These are phyloP conservation scores for Neopestalotiopsis sp. DNA, from an alignment of 2,329 filamentous ascomycete species.

Conservation along the genomic window DNA sequence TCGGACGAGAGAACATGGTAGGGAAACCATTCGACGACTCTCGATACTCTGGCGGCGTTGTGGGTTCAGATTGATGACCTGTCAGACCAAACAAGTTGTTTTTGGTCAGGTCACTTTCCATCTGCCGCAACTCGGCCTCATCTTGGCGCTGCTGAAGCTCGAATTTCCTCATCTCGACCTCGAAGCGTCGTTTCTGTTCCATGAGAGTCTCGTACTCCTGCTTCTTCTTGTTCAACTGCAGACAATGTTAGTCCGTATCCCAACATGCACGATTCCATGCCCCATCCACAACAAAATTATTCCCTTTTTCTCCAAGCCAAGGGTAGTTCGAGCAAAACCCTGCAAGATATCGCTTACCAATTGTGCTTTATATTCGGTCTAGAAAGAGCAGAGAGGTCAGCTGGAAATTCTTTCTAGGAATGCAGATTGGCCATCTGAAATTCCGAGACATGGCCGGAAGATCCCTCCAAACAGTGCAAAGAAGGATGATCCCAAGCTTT, in stretches of 20 bases:
- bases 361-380: conserved; percentile 59
- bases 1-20: conserved; percentile 80
- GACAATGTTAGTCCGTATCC: conserved; percentile 39
- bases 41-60: conserved; percentile 91
- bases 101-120: conserved; percentile 77
- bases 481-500: not conserved
- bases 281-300: conserved; percentile 6
- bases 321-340: conserved; percentile 14
- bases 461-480: conserved; percentile 15
- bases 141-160: conserved; percentile 84
- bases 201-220: conserved; percentile 89
- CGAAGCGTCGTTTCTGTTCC: conserved; percentile 87
- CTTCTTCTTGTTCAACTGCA: conserved; percentile 90
- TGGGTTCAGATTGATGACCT: conserved; percentile 90
- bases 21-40: conserved; percentile 75
- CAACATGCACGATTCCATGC: not conserved
- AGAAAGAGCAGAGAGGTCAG: conserved; percentile 28
- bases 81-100: conserved; percentile 55
- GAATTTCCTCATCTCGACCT: conserved; percentile 89
- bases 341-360: conserved; percentile 61
- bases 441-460: conserved; percentile 33
- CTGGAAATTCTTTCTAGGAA: conserved; percentile 34
- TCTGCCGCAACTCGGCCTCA: conserved; percentile 82
- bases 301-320: conserved; percentile 17
- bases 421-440: conserved; percentile 33